phyloP scores from a whole-genome alignment of 2,329 filamentous ascomycete species.

The Amesomyces nigricolor region DNA sequence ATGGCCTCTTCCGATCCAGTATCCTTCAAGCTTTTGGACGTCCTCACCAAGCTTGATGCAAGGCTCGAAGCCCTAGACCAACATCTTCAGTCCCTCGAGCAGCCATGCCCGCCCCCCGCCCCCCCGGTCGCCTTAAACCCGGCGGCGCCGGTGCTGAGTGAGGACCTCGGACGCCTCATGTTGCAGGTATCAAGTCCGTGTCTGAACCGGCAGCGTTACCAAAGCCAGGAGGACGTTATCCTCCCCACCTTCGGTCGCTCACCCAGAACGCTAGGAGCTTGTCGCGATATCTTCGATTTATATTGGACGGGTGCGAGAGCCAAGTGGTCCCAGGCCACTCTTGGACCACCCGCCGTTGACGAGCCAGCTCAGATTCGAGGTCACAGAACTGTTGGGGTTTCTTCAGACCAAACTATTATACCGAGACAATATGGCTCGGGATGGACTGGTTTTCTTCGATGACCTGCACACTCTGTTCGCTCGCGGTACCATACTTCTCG shows the following conservation, averaged over 20 bases:
- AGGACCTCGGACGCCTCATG: no score
- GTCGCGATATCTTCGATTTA: not conserved
- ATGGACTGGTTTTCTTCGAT: not conserved
- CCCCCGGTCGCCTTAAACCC: no score
- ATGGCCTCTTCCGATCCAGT: no score
- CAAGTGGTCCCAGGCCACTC: no score
- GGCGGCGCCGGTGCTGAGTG: no score
- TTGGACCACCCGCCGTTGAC: not conserved
- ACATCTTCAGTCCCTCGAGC: no score
- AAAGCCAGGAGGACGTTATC: not conserved
- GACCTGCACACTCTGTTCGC: not conserved
- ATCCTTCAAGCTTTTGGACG: no score
- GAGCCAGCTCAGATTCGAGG: not conserved
- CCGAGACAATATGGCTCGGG: not conserved
- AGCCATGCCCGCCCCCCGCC: no score
- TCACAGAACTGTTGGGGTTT: not conserved
- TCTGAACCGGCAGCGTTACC: not conserved
- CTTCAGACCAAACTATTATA: not conserved
- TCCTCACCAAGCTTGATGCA: no score
- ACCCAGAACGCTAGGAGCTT: not conserved
- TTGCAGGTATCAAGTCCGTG: not conserved
- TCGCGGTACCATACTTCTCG: not conserved
- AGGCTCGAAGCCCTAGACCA: no score
- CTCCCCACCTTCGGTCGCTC: not conserved
- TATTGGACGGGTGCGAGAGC: not conserved